Percentiles rank a stretch among this genome's conserved stretches.
These are phyloP conservation scores for Tuber magnatum DNA, from an alignment of 495 filamentous ascomycete species.

Conservation along the genomic window DNA sequence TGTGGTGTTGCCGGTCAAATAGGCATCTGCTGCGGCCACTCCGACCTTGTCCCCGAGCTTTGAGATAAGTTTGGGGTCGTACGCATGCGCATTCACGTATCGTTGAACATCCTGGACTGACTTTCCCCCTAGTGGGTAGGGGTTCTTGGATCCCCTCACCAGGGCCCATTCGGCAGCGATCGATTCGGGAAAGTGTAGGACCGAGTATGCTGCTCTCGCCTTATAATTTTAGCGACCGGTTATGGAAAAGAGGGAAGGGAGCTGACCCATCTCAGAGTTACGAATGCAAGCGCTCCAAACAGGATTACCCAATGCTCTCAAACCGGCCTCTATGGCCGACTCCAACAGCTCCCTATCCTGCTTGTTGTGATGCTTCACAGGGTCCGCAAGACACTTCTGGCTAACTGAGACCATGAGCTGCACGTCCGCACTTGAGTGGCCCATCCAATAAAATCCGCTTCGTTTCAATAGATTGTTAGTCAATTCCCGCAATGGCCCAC, in stretches of 20 bases:
- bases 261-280: slow-evolving; percentile 71
- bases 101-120: slow-evolving; percentile 55
- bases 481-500: slow-evolving; percentile 55
- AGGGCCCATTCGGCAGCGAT: slow-evolving; percentile 16
- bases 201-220: slow-evolving; percentile 22
- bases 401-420: slow-evolving; percentile 56
- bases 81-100: slow-evolving; percentile 52
- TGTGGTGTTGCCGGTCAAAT: slow-evolving; percentile 37
- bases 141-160: background rate
- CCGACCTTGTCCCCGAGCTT: slow-evolving; percentile 45
- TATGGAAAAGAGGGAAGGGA: slow-evolving; percentile 31
- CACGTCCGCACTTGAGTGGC: slow-evolving; percentile 60
- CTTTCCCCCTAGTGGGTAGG: slow-evolving; percentile 47
- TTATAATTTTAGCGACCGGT: background rate
- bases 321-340: slow-evolving; percentile 57
- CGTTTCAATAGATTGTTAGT: slow-evolving; percentile 75
- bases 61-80: slow-evolving; percentile 46
- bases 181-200: slow-evolving; percentile 25
- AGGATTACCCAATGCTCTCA: slow-evolving; percentile 51
- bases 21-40: background rate
- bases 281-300: slow-evolving; percentile 60
- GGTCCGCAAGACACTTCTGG: slow-evolving; percentile 55
- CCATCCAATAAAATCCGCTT: slow-evolving; percentile 80
- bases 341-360: slow-evolving; percentile 56
- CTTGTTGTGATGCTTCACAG: slow-evolving; percentile 48